phyloP scores from a whole-genome alignment of 2,329 filamentous ascomycete species.

The Microdochium paspali region DNA sequence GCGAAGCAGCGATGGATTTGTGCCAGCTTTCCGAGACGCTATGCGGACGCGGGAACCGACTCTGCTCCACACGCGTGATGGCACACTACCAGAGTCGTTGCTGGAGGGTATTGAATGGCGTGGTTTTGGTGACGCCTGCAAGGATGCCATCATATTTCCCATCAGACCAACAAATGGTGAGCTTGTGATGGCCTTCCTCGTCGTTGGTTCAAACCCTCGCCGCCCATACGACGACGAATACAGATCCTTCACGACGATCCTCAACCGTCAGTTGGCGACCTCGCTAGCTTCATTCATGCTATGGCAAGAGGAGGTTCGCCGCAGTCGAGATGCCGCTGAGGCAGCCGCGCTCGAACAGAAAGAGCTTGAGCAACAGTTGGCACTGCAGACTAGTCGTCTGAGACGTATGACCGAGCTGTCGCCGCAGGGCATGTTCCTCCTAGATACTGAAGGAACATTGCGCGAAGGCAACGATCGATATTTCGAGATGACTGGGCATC shows the following conservation, averaged over 20 bases:
- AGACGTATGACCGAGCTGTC: conserved; percentile 26
- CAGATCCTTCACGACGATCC: conserved; percentile 40
- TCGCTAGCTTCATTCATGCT: conserved; percentile 55
- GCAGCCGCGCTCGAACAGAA: conserved; percentile 22
- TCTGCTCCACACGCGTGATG: conserved; percentile 18
- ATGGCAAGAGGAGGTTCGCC: conserved; percentile 54
- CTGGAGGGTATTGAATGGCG: conserved; percentile 42
- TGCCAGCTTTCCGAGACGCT: conserved; percentile 25
- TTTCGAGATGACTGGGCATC: conserved; percentile 35
- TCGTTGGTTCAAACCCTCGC: conserved; percentile 52
- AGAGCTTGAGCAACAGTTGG: conserved; percentile 21
- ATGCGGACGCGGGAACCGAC: conserved; percentile 25
- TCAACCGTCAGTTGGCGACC: conserved; percentile 42
- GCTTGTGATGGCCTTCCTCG: conserved; percentile 48
- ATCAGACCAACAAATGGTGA: conserved; percentile 51
- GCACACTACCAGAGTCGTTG: conserved; percentile 40
- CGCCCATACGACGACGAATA: conserved; percentile 57
- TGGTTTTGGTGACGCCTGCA: conserved; percentile 46
- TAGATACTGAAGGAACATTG: conserved; percentile 27
- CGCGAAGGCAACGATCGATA: conserved; percentile 35
- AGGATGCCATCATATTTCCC: conserved; percentile 49
- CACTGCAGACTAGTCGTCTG: conserved; percentile 24
- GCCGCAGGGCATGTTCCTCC: conserved; percentile 26
- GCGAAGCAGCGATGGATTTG: conserved; percentile 21
- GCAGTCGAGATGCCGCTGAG: conserved; percentile 27